A percentile compares a stretch with the other conserved stretches of the same genome.
These are phyloP conservation scores for Fusarium chaquense DNA, from an alignment of 2,329 filamentous ascomycete species.

Conservation along the genomic window DNA sequence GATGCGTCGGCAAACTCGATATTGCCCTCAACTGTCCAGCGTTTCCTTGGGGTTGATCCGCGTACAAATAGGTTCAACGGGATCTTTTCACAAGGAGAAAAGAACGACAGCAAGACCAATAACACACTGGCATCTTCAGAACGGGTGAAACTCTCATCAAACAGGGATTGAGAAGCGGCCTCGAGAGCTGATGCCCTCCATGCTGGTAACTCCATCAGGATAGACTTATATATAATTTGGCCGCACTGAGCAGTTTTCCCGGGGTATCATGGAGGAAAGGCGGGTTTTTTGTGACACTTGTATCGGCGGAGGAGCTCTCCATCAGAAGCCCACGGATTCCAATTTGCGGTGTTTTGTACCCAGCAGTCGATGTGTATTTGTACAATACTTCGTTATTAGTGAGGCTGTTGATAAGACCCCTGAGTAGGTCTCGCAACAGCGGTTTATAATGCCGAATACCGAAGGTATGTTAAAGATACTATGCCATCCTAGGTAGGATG, in stretches of 20 bases:
- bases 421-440: slow-evolving; percentile 5
- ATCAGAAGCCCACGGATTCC: slow-evolving; percentile 4
- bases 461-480: slow-evolving; percentile 29
- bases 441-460: slow-evolving; percentile 31
- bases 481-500: slow-evolving; percentile 15
- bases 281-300: slow-evolving; percentile 11
- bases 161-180: slow-evolving; percentile 31
- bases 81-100: slow-evolving; percentile 37
- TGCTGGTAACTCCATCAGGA: slow-evolving; percentile 27
- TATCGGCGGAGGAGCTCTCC: slow-evolving; percentile 24
- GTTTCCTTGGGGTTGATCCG: slow-evolving; percentile 43
- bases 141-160: slow-evolving; percentile 18
- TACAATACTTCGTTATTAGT: not conserved
- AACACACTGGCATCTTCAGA: slow-evolving; percentile 40
- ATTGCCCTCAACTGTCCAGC: slow-evolving; percentile 37
- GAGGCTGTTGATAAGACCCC: not conserved
- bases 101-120: slow-evolving; percentile 39
- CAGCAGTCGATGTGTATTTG: not conserved
- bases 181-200: slow-evolving; percentile 37
- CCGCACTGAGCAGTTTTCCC: slow-evolving; percentile 3
- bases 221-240: not conserved
- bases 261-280: slow-evolving; percentile 12
- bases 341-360: slow-evolving; percentile 17
- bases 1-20: slow-evolving; percentile 50
- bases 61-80: slow-evolving; percentile 37